phyloP scores from a whole-genome alignment of 164 flowering plant genomes.

The Liquidambar formosana region DNA sequence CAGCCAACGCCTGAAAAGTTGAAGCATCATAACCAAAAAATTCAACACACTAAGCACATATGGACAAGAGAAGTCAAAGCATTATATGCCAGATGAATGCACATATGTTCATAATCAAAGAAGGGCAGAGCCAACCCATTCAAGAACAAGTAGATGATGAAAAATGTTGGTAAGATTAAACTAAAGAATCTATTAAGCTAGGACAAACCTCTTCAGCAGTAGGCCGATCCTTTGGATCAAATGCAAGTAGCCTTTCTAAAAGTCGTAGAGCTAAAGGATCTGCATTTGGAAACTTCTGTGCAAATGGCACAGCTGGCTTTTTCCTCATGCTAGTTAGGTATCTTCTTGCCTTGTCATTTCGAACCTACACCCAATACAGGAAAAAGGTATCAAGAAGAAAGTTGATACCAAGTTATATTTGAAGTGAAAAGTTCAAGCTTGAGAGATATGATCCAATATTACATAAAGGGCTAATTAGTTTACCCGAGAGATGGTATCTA shows the following conservation, averaged over 20 bases:
- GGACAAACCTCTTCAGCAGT: slow-evolving; percentile 86
- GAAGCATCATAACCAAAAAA: background rate
- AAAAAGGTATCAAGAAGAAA: too few species aligned
- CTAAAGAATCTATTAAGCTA: background rate
- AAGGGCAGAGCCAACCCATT: background rate
- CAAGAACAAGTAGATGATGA: background rate
- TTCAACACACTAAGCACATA: background rate
- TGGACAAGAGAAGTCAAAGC: background rate
- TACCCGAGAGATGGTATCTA: slow-evolving; percentile 89
- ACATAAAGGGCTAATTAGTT: background rate
- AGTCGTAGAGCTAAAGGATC: slow-evolving; percentile 79
- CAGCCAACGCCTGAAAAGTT: slow-evolving; percentile 84
- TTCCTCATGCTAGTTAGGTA: slow-evolving; percentile 88
- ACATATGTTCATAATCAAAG: background rate
- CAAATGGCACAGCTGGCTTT: slow-evolving; percentile 74
- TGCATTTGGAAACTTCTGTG: slow-evolving; percentile 87
- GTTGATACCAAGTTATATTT: background rate
- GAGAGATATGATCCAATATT: background rate
- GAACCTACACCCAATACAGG: slow-evolving; percentile 49
- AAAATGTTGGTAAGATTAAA: background rate
- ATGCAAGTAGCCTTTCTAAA: slow-evolving; percentile 80
- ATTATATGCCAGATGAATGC: background rate
- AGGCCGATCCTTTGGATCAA: slow-evolving; percentile 94
- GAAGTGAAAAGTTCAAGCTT: background rate
- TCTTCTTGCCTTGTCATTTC: slow-evolving; percentile 92